Evolutionary conservation across 495 filamentous ascomycete genomes (phyloP).

Genomic region (Extremus antarcticus): DNA sequence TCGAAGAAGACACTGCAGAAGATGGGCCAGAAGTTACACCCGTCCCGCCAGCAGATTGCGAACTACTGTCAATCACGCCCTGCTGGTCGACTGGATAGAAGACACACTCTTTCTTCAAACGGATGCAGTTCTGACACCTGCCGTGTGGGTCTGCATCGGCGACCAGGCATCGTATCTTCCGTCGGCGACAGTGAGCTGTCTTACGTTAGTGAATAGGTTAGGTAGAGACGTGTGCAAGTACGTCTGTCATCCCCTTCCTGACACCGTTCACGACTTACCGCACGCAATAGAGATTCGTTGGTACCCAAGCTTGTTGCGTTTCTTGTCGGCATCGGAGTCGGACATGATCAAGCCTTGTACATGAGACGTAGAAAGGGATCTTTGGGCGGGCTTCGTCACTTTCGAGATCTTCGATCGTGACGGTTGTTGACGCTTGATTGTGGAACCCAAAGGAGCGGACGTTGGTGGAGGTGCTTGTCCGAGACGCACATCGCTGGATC

Average conservation of each 20-base stretch:
- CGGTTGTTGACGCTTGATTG: not conserved
- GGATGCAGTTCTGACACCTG: slow-evolving; percentile 91
- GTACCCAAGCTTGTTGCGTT: slow-evolving; percentile 93
- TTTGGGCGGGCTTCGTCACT: not conserved
- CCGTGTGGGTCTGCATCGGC: slow-evolving; percentile 66
- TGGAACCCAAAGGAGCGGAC: not conserved
- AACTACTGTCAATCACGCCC: slow-evolving; percentile 36
- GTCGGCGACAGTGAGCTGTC: slow-evolving; percentile 80
- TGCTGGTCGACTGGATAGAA: slow-evolving; percentile 90
- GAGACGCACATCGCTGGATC: not conserved
- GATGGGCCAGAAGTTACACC: slow-evolving; percentile 14
- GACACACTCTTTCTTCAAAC: slow-evolving; percentile 89
- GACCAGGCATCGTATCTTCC: slow-evolving; percentile 89
- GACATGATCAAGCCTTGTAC: slow-evolving; percentile 13
- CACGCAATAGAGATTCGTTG: slow-evolving; percentile 95
- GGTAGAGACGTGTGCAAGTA: too few relatives aligned
- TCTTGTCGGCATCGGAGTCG: slow-evolving; percentile 55
- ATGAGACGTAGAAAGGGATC: slow-evolving; percentile 11
- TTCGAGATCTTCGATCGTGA: slow-evolving; percentile 1
- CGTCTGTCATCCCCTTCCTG: not conserved
- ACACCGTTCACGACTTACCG: slow-evolving; percentile 51
- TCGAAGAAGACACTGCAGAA: slow-evolving; percentile 23
- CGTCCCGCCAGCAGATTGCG: slow-evolving; percentile 11
- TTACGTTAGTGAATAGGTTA: not conserved
- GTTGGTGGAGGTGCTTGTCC: not conserved